These are phyloP conservation scores for Backusella westeae DNA, from an alignment of 192 early-diverging fungal species.

Conservation along the genomic window DNA sequence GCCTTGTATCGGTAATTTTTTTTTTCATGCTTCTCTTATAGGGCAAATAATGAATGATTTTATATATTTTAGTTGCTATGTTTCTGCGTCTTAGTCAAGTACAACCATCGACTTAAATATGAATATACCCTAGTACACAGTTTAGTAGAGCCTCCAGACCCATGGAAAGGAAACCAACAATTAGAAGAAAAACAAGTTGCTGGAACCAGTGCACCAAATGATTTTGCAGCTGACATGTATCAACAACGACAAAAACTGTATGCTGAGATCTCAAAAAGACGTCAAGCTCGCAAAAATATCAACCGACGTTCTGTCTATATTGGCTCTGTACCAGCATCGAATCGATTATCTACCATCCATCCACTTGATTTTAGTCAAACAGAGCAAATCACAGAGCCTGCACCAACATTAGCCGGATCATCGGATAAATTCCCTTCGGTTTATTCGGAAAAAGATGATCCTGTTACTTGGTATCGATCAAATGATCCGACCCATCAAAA, in stretches of 20 bases:
- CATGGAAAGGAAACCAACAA: not conserved
- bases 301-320: not conserved
- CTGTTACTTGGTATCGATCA: not conserved
- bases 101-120: not conserved
- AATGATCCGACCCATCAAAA: not conserved
- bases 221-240: not conserved
- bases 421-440: not conserved
- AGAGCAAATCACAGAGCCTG: not conserved
- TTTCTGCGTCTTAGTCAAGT: not conserved
- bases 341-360: not conserved
- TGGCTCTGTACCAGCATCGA: not conserved
- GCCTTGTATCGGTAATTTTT: conserved; percentile 7
- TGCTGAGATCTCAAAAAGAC: conserved; percentile 21
- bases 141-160: too few species aligned
- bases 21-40: not conserved
- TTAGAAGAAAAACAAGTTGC: not conserved
- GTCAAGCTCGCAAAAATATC: not conserved
- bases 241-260: conserved; percentile 20
- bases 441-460: not conserved
- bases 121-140: not conserved
- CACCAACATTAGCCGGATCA: not conserved
- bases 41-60: not conserved
- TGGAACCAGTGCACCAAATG: not conserved
- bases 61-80: not conserved
- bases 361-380: conserved; percentile 11